A percentile compares a stretch with the other conserved stretches of the same genome.
These are phyloP conservation scores for Tuber umbilicatum DNA, from an alignment of 495 filamentous ascomycete species.

Conservation along the genomic window DNA sequence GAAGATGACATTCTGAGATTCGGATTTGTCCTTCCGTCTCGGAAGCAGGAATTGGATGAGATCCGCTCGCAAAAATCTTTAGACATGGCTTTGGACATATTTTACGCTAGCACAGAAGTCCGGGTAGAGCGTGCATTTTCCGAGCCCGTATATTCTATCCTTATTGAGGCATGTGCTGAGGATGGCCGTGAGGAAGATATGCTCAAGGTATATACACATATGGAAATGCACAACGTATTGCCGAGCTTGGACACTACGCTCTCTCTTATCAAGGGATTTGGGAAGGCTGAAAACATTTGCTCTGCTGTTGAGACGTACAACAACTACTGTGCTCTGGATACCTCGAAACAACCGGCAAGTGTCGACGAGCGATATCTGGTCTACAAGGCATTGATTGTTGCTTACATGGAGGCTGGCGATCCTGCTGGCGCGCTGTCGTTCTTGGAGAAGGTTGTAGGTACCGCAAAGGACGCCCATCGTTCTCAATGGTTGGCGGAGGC, in stretches of 20 bases:
- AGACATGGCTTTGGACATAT: slow-evolving; percentile 73
- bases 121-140: slow-evolving; percentile 53
- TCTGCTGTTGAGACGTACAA: slow-evolving; percentile 89
- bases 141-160: slow-evolving; percentile 67
- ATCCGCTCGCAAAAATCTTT: slow-evolving; percentile 62
- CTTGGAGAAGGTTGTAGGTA: slow-evolving; percentile 64
- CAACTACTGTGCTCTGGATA: slow-evolving; percentile 62
- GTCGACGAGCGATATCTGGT: slow-evolving; percentile 73
- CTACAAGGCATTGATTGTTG: slow-evolving; percentile 80
- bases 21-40: slow-evolving; percentile 67
- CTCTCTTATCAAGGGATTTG: slow-evolving; percentile 88
- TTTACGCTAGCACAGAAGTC: slow-evolving; percentile 60
- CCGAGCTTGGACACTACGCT: slow-evolving; percentile 77
- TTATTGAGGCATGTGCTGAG: slow-evolving; percentile 79
- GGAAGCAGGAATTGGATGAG: slow-evolving; percentile 75
- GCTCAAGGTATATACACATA: slow-evolving; percentile 79
- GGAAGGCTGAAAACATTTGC: slow-evolving; percentile 65
- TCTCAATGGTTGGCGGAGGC: slow-evolving; percentile 58
- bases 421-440: slow-evolving; percentile 72
- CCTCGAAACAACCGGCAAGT: slow-evolving; percentile 61
- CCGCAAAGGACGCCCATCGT: slow-evolving; percentile 52
- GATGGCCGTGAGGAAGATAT: slow-evolving; percentile 73
- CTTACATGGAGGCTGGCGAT: slow-evolving; percentile 74
- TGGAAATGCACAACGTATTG: slow-evolving; percentile 66
- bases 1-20: slow-evolving; percentile 83